phyloP scores from a whole-genome alignment of 257 asterid genomes.

The Datura wrightii region DNA sequence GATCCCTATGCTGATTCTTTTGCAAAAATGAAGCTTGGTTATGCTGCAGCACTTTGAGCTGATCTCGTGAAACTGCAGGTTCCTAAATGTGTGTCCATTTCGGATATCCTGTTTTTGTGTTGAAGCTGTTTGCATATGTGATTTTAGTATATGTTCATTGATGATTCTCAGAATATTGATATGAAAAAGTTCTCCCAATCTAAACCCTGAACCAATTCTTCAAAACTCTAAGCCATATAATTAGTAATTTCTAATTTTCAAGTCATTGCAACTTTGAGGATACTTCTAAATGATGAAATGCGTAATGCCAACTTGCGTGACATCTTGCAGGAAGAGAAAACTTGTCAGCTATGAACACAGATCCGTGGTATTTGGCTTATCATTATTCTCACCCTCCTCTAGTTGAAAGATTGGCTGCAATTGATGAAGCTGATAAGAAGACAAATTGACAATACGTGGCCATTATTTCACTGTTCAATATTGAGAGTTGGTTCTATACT shows the following conservation, averaged over 20 bases:
- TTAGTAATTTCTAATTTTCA: background rate
- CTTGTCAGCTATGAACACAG: constrained; percentile 82
- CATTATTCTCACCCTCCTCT: constrained; percentile 96
- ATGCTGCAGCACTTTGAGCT: constrained; percentile 73
- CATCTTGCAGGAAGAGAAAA: constrained; percentile 76
- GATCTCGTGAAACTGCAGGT: constrained; percentile 95
- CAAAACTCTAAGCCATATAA: background rate
- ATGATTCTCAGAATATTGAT: background rate
- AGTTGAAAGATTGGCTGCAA: constrained; percentile 87
- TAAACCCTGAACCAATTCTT: too few relatives aligned
- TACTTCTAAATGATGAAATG: background rate
- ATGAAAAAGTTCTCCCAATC: too few relatives aligned
- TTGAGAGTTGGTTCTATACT: constrained; percentile 3
- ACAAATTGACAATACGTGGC: constrained; percentile 34
- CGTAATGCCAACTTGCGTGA: background rate
- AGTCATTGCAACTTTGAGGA: background rate
- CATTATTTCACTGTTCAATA: background rate
- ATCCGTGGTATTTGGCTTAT: constrained; percentile 96
- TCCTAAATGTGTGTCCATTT: background rate
- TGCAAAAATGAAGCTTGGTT: constrained; percentile 84
- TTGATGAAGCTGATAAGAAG: constrained; percentile 72
- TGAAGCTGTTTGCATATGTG: background rate
- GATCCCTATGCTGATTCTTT: constrained; percentile 80
- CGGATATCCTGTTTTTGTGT: background rate
- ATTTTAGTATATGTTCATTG: background rate